Conservation (phyloP, 768 basidiomycete species). For the Hericium rajendrae region DNA sequence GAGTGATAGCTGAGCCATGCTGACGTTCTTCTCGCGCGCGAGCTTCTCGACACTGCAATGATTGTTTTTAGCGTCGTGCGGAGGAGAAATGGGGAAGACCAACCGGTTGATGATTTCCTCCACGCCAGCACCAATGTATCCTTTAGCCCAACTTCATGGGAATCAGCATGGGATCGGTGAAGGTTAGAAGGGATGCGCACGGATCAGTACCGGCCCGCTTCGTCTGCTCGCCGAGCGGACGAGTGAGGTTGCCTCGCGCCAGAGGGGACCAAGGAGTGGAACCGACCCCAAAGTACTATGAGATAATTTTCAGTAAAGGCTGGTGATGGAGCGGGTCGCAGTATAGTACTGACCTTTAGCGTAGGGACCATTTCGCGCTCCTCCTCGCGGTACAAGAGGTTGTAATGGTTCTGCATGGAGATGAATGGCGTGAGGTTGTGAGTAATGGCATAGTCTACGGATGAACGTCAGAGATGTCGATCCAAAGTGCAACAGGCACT, state of each 20-base stretch:
- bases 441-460: conserved; percentile 24
- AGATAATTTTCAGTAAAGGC: not conserved
- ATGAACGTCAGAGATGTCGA: not conserved
- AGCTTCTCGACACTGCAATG: conserved; percentile 20
- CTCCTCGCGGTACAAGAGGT: conserved; percentile 29
- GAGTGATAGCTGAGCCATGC: conserved; percentile 28
- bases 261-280: conserved; percentile 5
- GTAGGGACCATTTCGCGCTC: conserved; percentile 24
- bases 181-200: not conserved
- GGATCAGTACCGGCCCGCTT: not conserved
- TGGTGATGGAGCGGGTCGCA: not conserved
- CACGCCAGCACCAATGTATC: not conserved
- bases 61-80: not conserved
- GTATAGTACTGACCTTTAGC: conserved; percentile 5
- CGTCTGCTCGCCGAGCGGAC: not conserved
- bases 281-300: not conserved
- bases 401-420: conserved; percentile 32
- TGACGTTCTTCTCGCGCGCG: conserved; percentile 22
- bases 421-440: conserved; percentile 25
- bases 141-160: not conserved
- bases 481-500: no score
- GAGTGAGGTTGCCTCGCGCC: conserved; percentile 1
- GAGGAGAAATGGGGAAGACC: not conserved
- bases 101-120: not conserved
- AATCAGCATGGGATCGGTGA: not conserved